Conservation (phyloP, 1,139 yeast species). For the Lipomyces yarrowii region DNA sequence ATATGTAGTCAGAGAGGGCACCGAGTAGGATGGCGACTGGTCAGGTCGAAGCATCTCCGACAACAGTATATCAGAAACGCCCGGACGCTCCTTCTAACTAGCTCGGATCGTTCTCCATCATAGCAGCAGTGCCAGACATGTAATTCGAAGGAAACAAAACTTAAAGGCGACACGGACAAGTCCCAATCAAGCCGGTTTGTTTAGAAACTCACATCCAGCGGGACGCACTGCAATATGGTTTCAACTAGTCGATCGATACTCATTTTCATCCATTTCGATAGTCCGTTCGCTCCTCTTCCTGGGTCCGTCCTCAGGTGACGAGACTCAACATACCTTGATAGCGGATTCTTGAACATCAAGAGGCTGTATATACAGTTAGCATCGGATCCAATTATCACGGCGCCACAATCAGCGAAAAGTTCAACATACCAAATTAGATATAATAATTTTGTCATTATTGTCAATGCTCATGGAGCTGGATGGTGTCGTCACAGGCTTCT, state of each 20-base stretch:
- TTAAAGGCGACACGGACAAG: background rate
- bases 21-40: background rate
- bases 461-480: conserved; percentile 16
- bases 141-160: background rate
- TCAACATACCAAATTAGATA: conserved; percentile 43
- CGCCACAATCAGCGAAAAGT: background rate
- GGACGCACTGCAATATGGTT: background rate
- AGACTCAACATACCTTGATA: conserved; percentile 41
- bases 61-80: background rate
- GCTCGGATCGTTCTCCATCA: background rate
- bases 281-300: conserved; percentile 2
- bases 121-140: background rate
- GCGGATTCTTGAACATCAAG: conserved; percentile 42
- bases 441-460: conserved; percentile 39
- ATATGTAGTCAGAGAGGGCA: background rate
- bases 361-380: conserved; percentile 37
- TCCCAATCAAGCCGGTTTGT: too few species aligned
- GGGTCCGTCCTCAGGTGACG: conserved; percentile 17
- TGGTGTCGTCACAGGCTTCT: conserved; percentile 9
- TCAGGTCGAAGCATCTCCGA: background rate
- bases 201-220: background rate
- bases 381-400: conserved; percentile 2
- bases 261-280: conserved; percentile 5
- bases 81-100: background rate
- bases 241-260: conserved; percentile 4